These are phyloP conservation scores for Backusella macrospora DNA, from an alignment of 192 early-diverging fungal genomes.

Conservation along the genomic window DNA sequence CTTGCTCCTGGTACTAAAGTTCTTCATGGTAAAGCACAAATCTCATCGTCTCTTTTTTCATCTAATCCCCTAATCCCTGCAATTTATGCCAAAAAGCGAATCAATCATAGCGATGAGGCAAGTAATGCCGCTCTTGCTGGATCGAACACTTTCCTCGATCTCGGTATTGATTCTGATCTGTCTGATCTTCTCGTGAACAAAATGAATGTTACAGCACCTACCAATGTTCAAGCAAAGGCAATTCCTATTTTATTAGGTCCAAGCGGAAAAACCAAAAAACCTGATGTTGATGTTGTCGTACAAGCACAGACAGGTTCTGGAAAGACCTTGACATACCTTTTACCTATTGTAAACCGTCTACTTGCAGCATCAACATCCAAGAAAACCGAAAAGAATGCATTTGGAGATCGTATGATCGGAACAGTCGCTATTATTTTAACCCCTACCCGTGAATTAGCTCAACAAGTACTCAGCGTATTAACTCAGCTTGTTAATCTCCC, in stretches of 20 bases:
- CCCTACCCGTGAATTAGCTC: conserved; percentile 97
- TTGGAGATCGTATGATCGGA: conserved; percentile 69
- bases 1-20: conserved; percentile 32
- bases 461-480: conserved; percentile 86
- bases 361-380: conserved; percentile 60
- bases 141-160: conserved; percentile 65
- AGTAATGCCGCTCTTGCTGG: conserved; percentile 57
- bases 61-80: conserved; percentile 63
- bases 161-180: conserved; percentile 79
- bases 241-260: conserved; percentile 74
- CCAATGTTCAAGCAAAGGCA: conserved; percentile 86
- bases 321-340: conserved; percentile 93
- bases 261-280: conserved; percentile 40
- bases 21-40: conserved; percentile 62
- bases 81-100: conserved; percentile 1
- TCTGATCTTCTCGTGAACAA: conserved; percentile 68
- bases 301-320: conserved; percentile 98
- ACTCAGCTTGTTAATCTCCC: conserved; percentile 68
- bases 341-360: conserved; percentile 92
- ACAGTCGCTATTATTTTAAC: conserved; percentile 91
- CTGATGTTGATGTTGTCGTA: conserved; percentile 81
- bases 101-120: conserved; percentile 38
- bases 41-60: conserved; percentile 83
- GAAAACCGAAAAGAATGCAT: conserved; percentile 35
- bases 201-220: conserved; percentile 79